A percentile compares a stretch with the other conserved stretches of the same genome.
Conservation (phyloP, 2,329 filamentous ascomycete genomes). For the Colletotrichum nymphaeae region DNA sequence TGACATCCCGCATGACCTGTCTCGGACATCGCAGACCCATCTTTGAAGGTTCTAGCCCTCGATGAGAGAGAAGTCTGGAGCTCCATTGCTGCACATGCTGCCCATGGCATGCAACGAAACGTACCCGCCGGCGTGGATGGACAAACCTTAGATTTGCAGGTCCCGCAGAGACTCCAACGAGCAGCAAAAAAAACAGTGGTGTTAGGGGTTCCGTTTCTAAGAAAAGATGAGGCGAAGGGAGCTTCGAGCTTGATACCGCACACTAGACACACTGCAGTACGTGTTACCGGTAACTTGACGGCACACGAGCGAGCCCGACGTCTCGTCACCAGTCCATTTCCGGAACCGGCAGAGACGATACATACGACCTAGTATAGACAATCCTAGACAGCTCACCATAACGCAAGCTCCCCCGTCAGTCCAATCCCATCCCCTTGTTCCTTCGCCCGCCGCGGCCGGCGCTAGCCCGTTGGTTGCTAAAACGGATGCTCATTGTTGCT, state of each 20-base stretch:
- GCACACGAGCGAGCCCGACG: neutral
- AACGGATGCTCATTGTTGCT: conserved; percentile 11
- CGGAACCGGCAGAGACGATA: conserved; percentile 5
- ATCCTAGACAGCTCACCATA: neutral
- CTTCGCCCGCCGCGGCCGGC: neutral
- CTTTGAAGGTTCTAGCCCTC: conserved; percentile 21
- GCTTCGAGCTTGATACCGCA: neutral
- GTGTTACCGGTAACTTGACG: too few relatives aligned
- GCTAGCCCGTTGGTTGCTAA: conserved; percentile 17
- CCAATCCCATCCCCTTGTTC: conserved; percentile 16
- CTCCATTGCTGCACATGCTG: neutral
- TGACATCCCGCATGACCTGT: conserved; percentile 31
- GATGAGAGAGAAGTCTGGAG: neutral
- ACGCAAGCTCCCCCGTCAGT: neutral
- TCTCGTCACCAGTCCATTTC: conserved; percentile 7
- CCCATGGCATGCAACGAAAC: neutral
- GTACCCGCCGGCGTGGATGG: neutral
- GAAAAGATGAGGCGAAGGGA: conserved; percentile 9
- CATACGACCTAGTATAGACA: conserved; percentile 16
- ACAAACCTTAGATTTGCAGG: neutral
- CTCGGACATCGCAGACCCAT: conserved; percentile 26
- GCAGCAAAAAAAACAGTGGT: neutral
- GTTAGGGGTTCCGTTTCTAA: neutral
- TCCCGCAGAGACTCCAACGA: neutral
- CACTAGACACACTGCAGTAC: neutral